Conservation (phyloP, 192 early-diverging fungal genomes). For the Mortierella hygrophila region DNA sequence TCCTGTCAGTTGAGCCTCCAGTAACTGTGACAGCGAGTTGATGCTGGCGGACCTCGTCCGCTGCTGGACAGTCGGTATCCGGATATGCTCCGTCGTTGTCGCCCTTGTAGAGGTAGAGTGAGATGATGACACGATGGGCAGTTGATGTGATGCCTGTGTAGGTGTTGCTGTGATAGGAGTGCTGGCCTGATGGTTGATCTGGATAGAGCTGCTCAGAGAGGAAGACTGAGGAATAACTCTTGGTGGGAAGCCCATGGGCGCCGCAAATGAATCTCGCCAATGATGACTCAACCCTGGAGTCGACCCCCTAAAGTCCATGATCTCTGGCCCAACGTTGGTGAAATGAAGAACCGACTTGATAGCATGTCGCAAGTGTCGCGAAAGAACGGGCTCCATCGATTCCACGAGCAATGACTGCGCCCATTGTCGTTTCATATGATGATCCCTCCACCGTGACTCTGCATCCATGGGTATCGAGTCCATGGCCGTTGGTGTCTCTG, state of each 20-base stretch:
- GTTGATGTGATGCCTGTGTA: background rate
- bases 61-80: background rate
- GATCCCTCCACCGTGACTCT: conserved; percentile 47
- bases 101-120: background rate
- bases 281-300: conserved; percentile 16
- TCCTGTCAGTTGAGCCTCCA: background rate
- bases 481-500: background rate
- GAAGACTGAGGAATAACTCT: background rate
- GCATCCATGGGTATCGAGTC: conserved; percentile 43
- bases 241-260: conserved; percentile 17
- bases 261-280: conserved; percentile 21
- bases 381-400: conserved; percentile 42
- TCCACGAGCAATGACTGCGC: conserved; percentile 42
- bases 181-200: background rate
- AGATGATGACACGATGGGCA: background rate
- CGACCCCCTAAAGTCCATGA: conserved; percentile 42
- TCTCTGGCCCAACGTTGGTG: conserved; percentile 47
- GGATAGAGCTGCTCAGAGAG: background rate
- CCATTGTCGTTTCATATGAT: conserved; percentile 45
- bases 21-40: background rate
- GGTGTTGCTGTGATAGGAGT: conserved; percentile 1
- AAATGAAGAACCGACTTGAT: conserved; percentile 51
- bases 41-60: background rate
- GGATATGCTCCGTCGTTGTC: background rate
- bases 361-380: conserved; percentile 34